Evolutionary conservation across 2,329 filamentous ascomycete species (phyloP).

Genomic region (Penicillium sp.): DNA sequence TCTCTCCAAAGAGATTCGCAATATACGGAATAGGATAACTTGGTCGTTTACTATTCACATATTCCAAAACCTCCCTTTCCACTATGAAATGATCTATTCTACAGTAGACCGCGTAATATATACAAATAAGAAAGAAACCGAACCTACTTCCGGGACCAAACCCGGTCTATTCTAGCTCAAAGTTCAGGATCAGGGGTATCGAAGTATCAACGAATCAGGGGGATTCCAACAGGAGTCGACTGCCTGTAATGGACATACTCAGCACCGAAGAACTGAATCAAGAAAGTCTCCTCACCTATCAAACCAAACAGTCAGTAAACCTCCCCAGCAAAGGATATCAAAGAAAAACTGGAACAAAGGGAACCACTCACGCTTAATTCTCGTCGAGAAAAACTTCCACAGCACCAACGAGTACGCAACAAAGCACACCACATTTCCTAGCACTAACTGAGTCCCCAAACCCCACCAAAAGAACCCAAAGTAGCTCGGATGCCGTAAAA

Average conservation of each 20-base stretch:
- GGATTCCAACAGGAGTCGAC: slow-evolving; percentile 75
- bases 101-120: not conserved
- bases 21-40: not conserved
- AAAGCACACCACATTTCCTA: slow-evolving; percentile 82
- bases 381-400: slow-evolving; percentile 77
- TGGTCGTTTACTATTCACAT: not conserved
- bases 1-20: not conserved
- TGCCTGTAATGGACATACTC: slow-evolving; percentile 75
- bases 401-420: slow-evolving; percentile 71
- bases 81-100: not conserved
- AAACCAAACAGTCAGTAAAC: slow-evolving; percentile 12
- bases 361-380: slow-evolving; percentile 63
- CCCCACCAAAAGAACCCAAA: slow-evolving; percentile 99
- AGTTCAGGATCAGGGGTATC: not conserved
- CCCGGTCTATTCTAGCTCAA: not conserved
- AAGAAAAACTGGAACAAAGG: not conserved
- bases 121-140: not conserved
- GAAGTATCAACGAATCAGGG: slow-evolving; percentile 59
- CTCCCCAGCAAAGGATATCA: not conserved
- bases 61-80: not conserved
- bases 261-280: slow-evolving; percentile 79
- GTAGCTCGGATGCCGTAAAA: slow-evolving; percentile 84
- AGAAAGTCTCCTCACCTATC: slow-evolving; percentile 71
- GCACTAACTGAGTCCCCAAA: slow-evolving; percentile 84
- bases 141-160: not conserved